Evolutionary conservation across 1,284 basidiomycete species (phyloP).

Genomic region (Ganoderma lingzhi): DNA sequence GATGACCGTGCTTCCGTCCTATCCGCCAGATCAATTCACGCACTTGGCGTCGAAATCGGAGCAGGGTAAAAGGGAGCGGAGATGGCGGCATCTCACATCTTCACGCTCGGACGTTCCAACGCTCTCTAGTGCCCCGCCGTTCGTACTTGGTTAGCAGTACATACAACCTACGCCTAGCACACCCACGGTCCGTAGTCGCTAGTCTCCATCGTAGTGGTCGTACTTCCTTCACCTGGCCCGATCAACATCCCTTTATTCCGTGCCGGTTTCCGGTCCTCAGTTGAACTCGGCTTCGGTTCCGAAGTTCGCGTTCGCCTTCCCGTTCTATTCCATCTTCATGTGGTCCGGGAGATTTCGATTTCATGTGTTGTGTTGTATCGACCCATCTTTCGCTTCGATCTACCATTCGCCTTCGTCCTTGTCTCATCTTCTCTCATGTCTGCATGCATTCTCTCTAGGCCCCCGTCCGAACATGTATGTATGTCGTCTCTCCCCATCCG

Average conservation of each 20-base stretch:
- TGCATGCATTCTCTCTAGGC: neutral
- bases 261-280: neutral
- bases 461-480: neutral
- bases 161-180: neutral
- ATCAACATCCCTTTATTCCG: neutral
- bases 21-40: neutral
- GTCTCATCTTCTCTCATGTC: neutral
- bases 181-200: neutral
- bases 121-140: neutral
- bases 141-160: neutral
- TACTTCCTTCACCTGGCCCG: neutral
- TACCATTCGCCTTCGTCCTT: neutral
- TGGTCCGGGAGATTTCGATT: conserved; percentile 17
- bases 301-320: neutral
- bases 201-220: neutral
- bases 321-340: neutral
- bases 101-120: conserved; percentile 5
- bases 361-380: conserved; percentile 26
- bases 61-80: neutral
- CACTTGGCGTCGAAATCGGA: neutral
- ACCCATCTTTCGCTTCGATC: conserved; percentile 15
- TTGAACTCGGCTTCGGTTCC: neutral
- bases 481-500: neutral
- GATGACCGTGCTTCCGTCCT: neutral
- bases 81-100: neutral